Evolutionary conservation across 305 asterid species (phyloP).

Genomic region (Fraxinus paxiana): DNA sequence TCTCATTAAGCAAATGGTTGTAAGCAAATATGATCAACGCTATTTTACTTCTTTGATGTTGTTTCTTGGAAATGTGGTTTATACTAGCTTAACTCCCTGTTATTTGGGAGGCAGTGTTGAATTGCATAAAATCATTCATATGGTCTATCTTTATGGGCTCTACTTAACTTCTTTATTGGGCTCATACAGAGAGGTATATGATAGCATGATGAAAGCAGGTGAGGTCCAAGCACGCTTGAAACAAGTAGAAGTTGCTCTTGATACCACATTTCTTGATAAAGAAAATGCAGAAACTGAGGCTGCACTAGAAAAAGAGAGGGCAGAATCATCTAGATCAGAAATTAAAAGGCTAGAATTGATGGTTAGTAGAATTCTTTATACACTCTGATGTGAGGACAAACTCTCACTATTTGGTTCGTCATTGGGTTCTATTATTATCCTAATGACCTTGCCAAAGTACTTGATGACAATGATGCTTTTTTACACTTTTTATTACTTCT

Average conservation of each 20-base stretch:
- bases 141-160: slow-evolving; percentile 13
- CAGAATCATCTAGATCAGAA: slow-evolving; percentile 60
- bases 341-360: slow-evolving; percentile 65
- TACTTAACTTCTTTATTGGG: slow-evolving; percentile 24
- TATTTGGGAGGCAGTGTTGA: slow-evolving; percentile 20
- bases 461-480: neutral
- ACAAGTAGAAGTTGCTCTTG: slow-evolving; percentile 69
- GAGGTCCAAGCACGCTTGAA: slow-evolving; percentile 62
- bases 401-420: slow-evolving; percentile 3
- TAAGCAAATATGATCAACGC: slow-evolving; percentile 5
- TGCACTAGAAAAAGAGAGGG: slow-evolving; percentile 57
- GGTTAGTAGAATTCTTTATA: slow-evolving; percentile 39
- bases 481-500: neutral
- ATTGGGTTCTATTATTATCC: neutral
- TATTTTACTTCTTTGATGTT: neutral
- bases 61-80: neutral
- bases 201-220: slow-evolving; percentile 67
- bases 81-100: slow-evolving; percentile 3
- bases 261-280: slow-evolving; percentile 59
- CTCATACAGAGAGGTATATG: slow-evolving; percentile 64
- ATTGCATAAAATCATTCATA: slow-evolving; percentile 24
- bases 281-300: slow-evolving; percentile 69
- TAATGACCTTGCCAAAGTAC: slow-evolving; percentile 12
- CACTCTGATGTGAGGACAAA: slow-evolving; percentile 16
- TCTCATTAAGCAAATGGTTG: neutral